A percentile compares a stretch with the other conserved stretches of the same genome.
Evolutionary conservation across 2,329 filamentous ascomycete genomes (phyloP).

Genomic region (Cercospora brassicicola): DNA sequence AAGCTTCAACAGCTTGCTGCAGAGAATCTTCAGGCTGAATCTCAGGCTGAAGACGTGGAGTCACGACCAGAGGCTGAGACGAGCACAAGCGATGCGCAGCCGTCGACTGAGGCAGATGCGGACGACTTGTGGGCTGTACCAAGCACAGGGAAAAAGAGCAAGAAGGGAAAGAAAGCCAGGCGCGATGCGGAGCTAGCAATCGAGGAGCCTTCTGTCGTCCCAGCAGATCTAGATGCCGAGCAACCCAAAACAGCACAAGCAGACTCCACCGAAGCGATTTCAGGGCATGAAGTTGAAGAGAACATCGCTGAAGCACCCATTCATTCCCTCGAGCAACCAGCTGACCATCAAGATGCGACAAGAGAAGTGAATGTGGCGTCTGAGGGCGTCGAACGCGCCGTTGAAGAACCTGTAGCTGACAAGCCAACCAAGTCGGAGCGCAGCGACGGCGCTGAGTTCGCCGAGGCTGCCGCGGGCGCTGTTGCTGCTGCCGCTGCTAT

Average conservation of each 20-base stretch:
- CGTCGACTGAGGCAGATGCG: not conserved
- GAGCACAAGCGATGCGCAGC: not conserved
- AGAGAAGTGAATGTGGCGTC: not conserved
- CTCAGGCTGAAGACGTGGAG: not conserved
- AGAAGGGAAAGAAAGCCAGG: conserved; percentile 22
- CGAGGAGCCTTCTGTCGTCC: not conserved
- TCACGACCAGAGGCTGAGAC: not conserved
- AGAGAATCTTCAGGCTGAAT: not conserved
- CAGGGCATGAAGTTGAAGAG: not conserved
- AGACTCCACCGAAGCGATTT: not conserved
- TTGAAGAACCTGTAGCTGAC: not conserved
- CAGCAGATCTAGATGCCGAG: not conserved
- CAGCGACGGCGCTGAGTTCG: conserved; percentile 1
- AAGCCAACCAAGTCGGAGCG: not conserved
- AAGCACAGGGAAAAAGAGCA: conserved; percentile 33
- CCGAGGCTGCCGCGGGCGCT: conserved; percentile 15
- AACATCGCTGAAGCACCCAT: not conserved
- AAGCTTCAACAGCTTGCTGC: conserved; percentile 4
- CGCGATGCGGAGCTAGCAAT: conserved; percentile 6
- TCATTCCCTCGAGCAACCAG: not conserved
- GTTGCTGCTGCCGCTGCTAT: conserved; percentile 13
- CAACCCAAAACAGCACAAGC: not conserved
- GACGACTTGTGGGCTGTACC: conserved; percentile 10
- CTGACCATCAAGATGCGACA: not conserved
- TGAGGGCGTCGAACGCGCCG: not conserved